These are phyloP conservation scores for Eutypella sp. DNA, from an alignment of 2,329 filamentous ascomycete genomes.

Conservation along the genomic window DNA sequence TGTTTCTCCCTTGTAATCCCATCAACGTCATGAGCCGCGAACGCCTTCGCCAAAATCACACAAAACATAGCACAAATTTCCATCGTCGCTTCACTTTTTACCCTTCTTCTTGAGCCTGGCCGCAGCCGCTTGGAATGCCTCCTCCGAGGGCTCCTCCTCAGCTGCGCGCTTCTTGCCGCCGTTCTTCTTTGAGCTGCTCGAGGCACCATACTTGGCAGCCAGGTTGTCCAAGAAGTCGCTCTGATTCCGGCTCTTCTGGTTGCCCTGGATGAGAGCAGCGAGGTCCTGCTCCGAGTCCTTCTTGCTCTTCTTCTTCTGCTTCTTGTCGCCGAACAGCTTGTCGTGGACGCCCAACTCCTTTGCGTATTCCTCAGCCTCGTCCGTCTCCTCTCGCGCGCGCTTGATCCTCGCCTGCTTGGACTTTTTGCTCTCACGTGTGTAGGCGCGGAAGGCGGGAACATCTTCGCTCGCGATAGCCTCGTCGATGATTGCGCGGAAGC, in stretches of 20 bases:
- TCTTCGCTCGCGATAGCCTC: conserved; percentile 67
- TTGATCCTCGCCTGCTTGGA: conserved; percentile 55
- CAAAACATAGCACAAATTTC: not conserved
- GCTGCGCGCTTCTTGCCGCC: conserved; percentile 43
- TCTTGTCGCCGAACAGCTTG: conserved; percentile 54
- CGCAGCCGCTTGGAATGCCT: conserved; percentile 55
- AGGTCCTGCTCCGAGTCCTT: conserved; percentile 50
- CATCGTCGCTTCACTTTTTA: conserved; percentile 14
- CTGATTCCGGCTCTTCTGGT: conserved; percentile 61
- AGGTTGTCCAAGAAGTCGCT: conserved; percentile 65
- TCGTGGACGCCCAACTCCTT: conserved; percentile 72
- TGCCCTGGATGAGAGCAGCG: conserved; percentile 68
- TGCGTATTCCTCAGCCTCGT: conserved; percentile 69
- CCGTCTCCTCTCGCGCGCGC: conserved; percentile 60
- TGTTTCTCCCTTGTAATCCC: not conserved
- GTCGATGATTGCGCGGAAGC: conserved; percentile 78
- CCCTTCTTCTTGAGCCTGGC: conserved; percentile 39
- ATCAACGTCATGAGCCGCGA: conserved; percentile 5
- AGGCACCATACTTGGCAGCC: conserved; percentile 67
- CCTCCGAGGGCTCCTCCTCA: conserved; percentile 58
- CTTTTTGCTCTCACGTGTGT: conserved; percentile 67
- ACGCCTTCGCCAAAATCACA: conserved; percentile 10
- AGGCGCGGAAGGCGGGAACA: conserved; percentile 62
- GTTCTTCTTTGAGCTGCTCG: conserved; percentile 44
- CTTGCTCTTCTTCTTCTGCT: conserved; percentile 44